Evolutionary conservation across 78 protist genomes (phyloP), one percentile per base, ranked within the genome.

Genomic region (Bigelowiella natans): DNA sequence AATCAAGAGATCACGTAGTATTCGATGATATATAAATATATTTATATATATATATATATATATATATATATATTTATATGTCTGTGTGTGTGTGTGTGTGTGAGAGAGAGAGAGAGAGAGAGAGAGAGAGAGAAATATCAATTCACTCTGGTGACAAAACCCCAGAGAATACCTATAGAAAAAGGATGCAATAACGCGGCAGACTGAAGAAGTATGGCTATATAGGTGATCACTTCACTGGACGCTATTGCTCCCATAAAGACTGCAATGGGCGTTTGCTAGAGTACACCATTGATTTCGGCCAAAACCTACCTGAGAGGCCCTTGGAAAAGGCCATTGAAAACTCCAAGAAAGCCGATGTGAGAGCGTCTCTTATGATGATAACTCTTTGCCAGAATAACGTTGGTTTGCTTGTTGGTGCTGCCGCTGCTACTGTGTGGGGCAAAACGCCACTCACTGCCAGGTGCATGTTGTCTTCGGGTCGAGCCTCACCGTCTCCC

Each of bases 201-300:
- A n/a, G n/a, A n/a, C n/a, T n/a, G n/a, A n/a, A n/a, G n/a, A n/a
- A n/a, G n/a, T 1, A 85, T 89, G n/a, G n/a, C n/a, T n/a, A n/a
- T n/a, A n/a, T n/a, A n/a, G n/a, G n/a, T 1, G 51, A 93, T 31
- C 94, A 93, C 51, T 1, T 2, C 31, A 92, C 93, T 1, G 95
- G 93, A 2, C 36, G 95, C 31, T 28, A 34, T 30, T 93, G 94
- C 85, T 2, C 29, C 1, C 1, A 1, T 1, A 26, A 26, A n/a
- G 63, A n/a, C 37, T 92, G 93, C 3, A 51, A 51, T 38, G 91
- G 64, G 31, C 37, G 0, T 31, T 36, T 93, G 29, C 1, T 3
- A 3, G 94, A 93, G 83, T 37, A 93, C 37, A 91, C 92, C 84
- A 84, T 93, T 82, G 31, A 93, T 88, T 93, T 93, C 38, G 94